phyloP scores from a whole-genome alignment of 2,329 filamentous ascomycete species.

The Alternaria longipes region DNA sequence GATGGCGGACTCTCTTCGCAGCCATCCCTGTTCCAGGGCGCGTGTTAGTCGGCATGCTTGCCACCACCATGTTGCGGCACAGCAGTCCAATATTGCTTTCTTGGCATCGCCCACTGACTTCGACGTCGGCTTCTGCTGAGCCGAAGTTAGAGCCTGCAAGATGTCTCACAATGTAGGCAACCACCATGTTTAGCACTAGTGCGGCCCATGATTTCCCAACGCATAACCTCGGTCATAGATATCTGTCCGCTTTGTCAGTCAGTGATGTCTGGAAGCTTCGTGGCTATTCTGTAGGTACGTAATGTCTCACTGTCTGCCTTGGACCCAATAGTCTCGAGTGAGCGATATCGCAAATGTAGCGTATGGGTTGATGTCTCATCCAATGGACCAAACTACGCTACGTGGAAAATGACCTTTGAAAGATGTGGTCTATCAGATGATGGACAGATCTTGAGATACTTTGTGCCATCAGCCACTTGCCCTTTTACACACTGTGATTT shows the following conservation, averaged over 20 bases:
- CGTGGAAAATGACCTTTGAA: not conserved
- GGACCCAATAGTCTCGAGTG: not conserved
- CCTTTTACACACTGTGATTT: too few species aligned
- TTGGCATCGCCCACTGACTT: not conserved
- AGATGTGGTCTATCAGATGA: not conserved
- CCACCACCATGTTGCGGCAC: not conserved
- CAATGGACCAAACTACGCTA: not conserved
- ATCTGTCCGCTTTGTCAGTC: not conserved
- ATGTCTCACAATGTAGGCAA: slow-evolving; percentile 6
- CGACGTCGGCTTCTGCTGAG: not conserved
- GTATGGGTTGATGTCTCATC: not conserved
- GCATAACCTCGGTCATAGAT: not conserved
- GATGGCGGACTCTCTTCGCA: not conserved
- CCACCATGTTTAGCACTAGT: not conserved
- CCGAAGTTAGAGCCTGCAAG: not conserved
- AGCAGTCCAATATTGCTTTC: not conserved
- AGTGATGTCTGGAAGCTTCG: not conserved
- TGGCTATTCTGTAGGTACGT: not conserved
- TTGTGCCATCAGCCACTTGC: too few species aligned
- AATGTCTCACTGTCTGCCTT: not conserved
- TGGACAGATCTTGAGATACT: too few species aligned
- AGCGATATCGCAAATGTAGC: not conserved
- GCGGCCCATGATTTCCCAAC: not conserved
- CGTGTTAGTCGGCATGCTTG: not conserved
- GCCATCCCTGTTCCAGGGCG: not conserved